phyloP scores from a whole-genome alignment of 495 filamentous ascomycete species.

The Letharia lupina region DNA sequence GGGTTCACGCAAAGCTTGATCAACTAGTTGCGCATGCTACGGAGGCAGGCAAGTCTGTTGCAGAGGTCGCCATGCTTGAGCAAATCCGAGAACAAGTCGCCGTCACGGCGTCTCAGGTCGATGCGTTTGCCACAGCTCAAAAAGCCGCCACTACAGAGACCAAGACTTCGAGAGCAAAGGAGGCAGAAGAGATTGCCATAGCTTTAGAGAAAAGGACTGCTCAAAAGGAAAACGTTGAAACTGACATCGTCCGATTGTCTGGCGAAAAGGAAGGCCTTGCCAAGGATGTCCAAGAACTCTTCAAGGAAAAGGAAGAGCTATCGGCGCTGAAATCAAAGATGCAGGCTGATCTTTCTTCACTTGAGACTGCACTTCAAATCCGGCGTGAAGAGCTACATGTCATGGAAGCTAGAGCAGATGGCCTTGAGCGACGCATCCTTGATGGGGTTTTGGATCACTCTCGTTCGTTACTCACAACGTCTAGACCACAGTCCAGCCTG shows the following conservation, averaged over 20 bases:
- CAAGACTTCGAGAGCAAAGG: slow-evolving; percentile 67
- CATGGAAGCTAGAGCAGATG: slow-evolving; percentile 81
- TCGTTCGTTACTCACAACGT: slow-evolving; percentile 63
- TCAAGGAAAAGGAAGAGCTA: slow-evolving; percentile 63
- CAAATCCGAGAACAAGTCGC: slow-evolving; percentile 85
- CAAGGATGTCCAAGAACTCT: slow-evolving; percentile 49
- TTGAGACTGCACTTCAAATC: slow-evolving; percentile 81
- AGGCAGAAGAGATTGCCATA: slow-evolving; percentile 72
- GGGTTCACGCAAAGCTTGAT: slow-evolving; percentile 78
- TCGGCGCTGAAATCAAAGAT: slow-evolving; percentile 64
- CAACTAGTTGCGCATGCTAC: slow-evolving; percentile 57
- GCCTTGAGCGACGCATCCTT: slow-evolving; percentile 81
- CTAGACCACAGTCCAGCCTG: slow-evolving; percentile 36
- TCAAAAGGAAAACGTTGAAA: slow-evolving; percentile 72
- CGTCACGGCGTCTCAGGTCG: slow-evolving; percentile 74
- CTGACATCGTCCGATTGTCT: slow-evolving; percentile 53
- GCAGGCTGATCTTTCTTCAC: slow-evolving; percentile 70
- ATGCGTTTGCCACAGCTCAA: slow-evolving; percentile 75
- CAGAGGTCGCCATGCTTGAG: slow-evolving; percentile 69
- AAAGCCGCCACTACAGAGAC: slow-evolving; percentile 70
- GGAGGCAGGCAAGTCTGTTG: slow-evolving; percentile 38
- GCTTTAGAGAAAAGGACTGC: slow-evolving; percentile 69
- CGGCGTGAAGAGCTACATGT: slow-evolving; percentile 82
- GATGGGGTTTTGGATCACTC: slow-evolving; percentile 96
- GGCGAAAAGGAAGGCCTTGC: slow-evolving; percentile 58